Percentiles rank a stretch among this genome's conserved stretches.
Conservation (phyloP, 2,329 filamentous ascomycete species). For the Drechslerella stenobrocha region DNA sequence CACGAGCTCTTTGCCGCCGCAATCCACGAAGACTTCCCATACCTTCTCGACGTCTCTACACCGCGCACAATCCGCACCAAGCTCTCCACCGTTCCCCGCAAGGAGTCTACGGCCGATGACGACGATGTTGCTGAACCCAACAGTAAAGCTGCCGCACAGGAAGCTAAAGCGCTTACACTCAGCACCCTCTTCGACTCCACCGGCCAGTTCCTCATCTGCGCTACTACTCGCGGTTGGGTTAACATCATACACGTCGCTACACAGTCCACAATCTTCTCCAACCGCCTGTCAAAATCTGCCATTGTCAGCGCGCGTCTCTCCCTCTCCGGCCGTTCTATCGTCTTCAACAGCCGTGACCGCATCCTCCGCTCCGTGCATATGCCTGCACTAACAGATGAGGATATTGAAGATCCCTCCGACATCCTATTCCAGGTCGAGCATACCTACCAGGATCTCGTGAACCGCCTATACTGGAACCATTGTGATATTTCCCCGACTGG, state of each 20-base stretch:
- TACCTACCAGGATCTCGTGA: conserved; percentile 97
- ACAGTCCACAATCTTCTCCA: conserved; percentile 82
- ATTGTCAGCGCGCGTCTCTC: conserved; percentile 86
- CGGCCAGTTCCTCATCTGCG: conserved; percentile 85
- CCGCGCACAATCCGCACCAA: conserved; percentile 30
- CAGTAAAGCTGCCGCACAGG: conserved; percentile 86
- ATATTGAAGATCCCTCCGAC: conserved; percentile 65
- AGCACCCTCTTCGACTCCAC: conserved; percentile 83
- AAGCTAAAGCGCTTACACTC: conserved; percentile 92
- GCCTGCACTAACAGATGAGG: conserved; percentile 59
- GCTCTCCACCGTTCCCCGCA: conserved; percentile 65
- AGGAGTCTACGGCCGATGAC: conserved; percentile 66
- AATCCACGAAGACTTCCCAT: conserved; percentile 88
- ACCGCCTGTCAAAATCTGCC: conserved; percentile 81
- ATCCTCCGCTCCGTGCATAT: conserved; percentile 91
- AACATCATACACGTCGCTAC: conserved; percentile 89
- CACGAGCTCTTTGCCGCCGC: conserved; percentile 85
- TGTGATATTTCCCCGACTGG: conserved; percentile 91
- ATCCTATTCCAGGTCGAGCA: conserved; percentile 91
- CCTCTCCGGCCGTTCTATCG: conserved; percentile 78
- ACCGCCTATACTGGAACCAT: conserved; percentile 93
- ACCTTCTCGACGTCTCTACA: conserved; percentile 75
- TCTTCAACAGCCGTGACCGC: conserved; percentile 91
- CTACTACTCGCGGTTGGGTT: conserved; percentile 92
- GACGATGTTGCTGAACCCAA: conserved; percentile 66